These are phyloP conservation scores for Hyaloscypha bicolor DNA, from an alignment of 495 filamentous ascomycete genomes.

Conservation along the genomic window DNA sequence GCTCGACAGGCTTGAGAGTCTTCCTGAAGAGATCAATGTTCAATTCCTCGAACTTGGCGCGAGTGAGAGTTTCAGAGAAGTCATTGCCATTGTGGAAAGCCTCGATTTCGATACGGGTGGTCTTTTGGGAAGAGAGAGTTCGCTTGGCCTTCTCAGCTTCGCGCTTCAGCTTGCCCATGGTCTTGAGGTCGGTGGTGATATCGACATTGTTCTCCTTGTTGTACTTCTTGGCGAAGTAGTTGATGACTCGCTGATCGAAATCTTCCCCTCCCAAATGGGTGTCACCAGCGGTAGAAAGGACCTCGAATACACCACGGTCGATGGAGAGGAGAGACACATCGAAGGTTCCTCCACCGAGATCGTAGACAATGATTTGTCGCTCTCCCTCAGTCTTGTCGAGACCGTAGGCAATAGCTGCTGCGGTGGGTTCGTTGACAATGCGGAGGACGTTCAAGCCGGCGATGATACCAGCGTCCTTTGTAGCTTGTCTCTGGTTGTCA, in stretches of 20 bases:
- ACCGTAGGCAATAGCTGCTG: conserved; percentile 85
- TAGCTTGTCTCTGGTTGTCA: conserved; percentile 96
- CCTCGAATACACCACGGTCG: conserved; percentile 97
- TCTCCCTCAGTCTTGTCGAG: conserved; percentile 85
- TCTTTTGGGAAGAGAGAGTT: conserved; percentile 97
- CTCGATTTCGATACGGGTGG: conserved; percentile 97
- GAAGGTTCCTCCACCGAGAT: conserved; percentile 99
- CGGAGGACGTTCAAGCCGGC: conserved; percentile 95
- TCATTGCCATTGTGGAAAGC: conserved; percentile 96
- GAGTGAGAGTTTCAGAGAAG: conserved; percentile 97
- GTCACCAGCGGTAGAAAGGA: conserved; percentile 97
- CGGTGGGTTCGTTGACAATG: conserved; percentile 95
- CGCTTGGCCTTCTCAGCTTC: conserved; percentile 99
- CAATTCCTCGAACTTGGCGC: conserved; percentile 98
- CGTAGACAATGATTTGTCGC: conserved; percentile 92
- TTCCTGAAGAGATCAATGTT: conserved; percentile 99
- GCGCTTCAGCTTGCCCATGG: conserved; percentile 99
- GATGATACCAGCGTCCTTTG: conserved; percentile 95
- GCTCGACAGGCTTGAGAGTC: conserved; percentile 98
- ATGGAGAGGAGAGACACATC: conserved; percentile 99
- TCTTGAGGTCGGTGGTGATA: conserved; percentile 93
- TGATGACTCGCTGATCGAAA: conserved; percentile 98
- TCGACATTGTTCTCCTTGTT: conserved; percentile 98
- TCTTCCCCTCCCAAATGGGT: conserved; percentile 99
- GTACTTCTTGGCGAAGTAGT: conserved; percentile 96